Conservation (phyloP, 1,139 yeast species). For the Kurtzmaniella quercitrusa region DNA sequence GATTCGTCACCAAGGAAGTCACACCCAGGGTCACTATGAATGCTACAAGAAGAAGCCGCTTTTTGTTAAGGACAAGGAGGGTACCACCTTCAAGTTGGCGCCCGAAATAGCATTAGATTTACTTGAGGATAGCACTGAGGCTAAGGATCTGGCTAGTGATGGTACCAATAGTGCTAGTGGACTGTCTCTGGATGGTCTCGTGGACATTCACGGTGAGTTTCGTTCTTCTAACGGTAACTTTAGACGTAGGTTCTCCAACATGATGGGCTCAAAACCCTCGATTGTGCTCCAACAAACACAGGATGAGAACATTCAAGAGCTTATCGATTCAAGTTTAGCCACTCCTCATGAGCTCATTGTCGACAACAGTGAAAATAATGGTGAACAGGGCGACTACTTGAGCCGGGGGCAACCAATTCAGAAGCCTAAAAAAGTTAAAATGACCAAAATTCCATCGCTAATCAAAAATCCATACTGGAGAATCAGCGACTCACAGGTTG, state of each 20-base stretch:
- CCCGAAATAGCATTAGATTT: slow-evolving; percentile 38
- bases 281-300: slow-evolving; percentile 38
- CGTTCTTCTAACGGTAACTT: slow-evolving; percentile 14
- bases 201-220: slow-evolving; percentile 15
- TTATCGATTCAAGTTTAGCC: slow-evolving; percentile 35
- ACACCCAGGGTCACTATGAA: slow-evolving; percentile 86
- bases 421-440: slow-evolving; percentile 23
- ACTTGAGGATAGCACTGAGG: not conserved
- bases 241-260: slow-evolving; percentile 33
- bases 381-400: slow-evolving; percentile 21
- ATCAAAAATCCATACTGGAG: slow-evolving; percentile 77
- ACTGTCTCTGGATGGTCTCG: slow-evolving; percentile 12
- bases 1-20: slow-evolving; percentile 85
- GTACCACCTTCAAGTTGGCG: slow-evolving; percentile 43
- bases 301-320: slow-evolving; percentile 35
- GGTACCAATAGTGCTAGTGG: too few relatives aligned
- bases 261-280: slow-evolving; percentile 45
- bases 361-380: slow-evolving; percentile 1
- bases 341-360: slow-evolving; percentile 44
- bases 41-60: slow-evolving; percentile 70
- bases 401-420: slow-evolving; percentile 8
- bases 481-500: slow-evolving; percentile 68
- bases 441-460: slow-evolving; percentile 51
- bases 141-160: not conserved
- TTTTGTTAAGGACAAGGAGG: slow-evolving; percentile 48